These are phyloP conservation scores for Ascochyta rabiei DNA, from an alignment of 2,329 filamentous ascomycete species.

Conservation along the genomic window DNA sequence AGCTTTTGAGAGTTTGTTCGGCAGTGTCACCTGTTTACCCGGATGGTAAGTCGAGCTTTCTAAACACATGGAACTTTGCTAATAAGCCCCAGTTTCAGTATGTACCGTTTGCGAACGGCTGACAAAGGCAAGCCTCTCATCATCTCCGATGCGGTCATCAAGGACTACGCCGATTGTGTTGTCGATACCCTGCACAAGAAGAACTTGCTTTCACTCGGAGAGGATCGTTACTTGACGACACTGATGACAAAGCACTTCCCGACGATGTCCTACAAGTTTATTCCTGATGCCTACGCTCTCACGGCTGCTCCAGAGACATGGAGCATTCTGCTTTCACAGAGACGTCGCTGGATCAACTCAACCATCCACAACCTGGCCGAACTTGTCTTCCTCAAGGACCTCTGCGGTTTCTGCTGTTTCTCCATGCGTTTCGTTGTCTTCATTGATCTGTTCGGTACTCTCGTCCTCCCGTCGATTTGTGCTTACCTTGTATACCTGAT, in stretches of 20 bases:
- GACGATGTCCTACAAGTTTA: constrained; percentile 93
- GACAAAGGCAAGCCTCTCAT: constrained; percentile 95
- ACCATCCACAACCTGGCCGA: constrained; percentile 96
- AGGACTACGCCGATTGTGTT: constrained; percentile 85
- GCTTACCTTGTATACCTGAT: constrained; percentile 88
- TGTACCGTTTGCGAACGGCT: constrained; percentile 94
- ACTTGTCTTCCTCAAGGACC: constrained; percentile 85
- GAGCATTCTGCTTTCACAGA: constrained; percentile 93
- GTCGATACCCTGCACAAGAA: constrained; percentile 95
- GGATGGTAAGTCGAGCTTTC: constrained; percentile 77
- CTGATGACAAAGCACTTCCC: constrained; percentile 99
- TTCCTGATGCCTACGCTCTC: constrained; percentile 88
- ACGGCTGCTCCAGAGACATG: constrained; percentile 94
- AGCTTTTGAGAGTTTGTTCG: constrained; percentile 96
- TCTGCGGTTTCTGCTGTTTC: constrained; percentile 99
- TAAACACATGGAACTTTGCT: constrained; percentile 12
- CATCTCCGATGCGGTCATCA: constrained; percentile 85
- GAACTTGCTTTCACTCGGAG: constrained; percentile 90
- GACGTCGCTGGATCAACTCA: constrained; percentile 99
- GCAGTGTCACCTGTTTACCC: constrained; percentile 96
- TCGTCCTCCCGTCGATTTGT: constrained; percentile 88
- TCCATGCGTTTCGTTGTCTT: constrained; percentile 97
- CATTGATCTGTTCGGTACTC: constrained; percentile 88
- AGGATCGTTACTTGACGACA: constrained; percentile 96
- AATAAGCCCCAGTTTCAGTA: constrained; percentile 76